A percentile compares a stretch with the other conserved stretches of the same genome.
These are phyloP conservation scores for Ophiostoma piceae DNA, from an alignment of 2,329 filamentous ascomycete genomes.

Conservation along the genomic window DNA sequence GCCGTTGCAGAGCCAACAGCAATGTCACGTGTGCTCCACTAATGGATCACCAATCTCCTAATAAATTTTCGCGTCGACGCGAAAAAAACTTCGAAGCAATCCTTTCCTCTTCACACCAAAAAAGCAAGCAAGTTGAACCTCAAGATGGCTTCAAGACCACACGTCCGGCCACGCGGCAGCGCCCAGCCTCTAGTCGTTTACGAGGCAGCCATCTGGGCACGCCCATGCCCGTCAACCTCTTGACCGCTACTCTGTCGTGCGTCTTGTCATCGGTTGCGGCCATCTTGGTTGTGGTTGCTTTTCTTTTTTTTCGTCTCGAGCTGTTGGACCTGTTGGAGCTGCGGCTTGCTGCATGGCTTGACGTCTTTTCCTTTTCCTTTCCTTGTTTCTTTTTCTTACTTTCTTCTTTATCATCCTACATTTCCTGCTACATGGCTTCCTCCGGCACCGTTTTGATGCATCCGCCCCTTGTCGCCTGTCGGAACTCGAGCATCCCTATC, in stretches of 20 bases:
- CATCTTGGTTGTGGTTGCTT: not conserved
- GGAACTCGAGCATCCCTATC: not conserved
- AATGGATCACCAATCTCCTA: not conserved
- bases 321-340: not conserved
- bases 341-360: not conserved
- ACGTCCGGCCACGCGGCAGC: not conserved
- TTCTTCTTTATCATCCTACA: not conserved
- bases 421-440: not conserved
- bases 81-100: not conserved
- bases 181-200: not conserved
- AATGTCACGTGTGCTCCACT: not conserved
- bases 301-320: not conserved
- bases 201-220: not conserved
- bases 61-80: constrained; percentile 3
- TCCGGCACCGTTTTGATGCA: not conserved
- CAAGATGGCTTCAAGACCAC: not conserved
- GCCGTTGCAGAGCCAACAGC: not conserved
- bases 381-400: not conserved
- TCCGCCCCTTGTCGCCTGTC: not conserved
- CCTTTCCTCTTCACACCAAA: not conserved
- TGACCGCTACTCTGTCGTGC: constrained; percentile 12
- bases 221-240: not conserved
- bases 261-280: not conserved
- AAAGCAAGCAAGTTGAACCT: not conserved
- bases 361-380: not conserved